Conservation (phyloP, 2,329 filamentous ascomycete species). For the Epichloe uncinata region DNA sequence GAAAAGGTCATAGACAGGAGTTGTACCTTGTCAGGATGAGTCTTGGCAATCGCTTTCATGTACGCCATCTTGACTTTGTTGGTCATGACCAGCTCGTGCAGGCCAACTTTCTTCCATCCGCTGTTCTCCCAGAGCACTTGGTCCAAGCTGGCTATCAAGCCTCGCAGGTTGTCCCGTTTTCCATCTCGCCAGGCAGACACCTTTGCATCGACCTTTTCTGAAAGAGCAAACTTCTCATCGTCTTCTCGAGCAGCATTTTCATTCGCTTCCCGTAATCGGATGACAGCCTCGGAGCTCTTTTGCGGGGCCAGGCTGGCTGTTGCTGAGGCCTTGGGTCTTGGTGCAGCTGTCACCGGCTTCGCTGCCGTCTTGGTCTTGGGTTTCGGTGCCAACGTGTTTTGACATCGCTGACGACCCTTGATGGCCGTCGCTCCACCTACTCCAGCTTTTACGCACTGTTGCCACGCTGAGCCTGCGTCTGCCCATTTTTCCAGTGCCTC, state of each 20-base stretch:
- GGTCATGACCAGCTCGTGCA: constrained; percentile 84
- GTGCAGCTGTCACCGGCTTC: constrained; percentile 29
- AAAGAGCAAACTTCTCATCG: constrained; percentile 82
- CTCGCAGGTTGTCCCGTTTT: constrained; percentile 84
- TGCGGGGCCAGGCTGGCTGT: constrained; percentile 26
- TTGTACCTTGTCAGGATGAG: constrained; percentile 93
- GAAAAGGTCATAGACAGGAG: too few species aligned
- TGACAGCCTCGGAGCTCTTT: constrained; percentile 63
- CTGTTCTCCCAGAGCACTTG: constrained; percentile 81
- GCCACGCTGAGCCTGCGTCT: constrained; percentile 73
- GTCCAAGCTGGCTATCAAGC: constrained; percentile 75
- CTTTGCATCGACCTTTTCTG: constrained; percentile 71
- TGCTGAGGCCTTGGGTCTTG: constrained; percentile 31
- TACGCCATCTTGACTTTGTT: constrained; percentile 96
- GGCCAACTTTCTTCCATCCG: constrained; percentile 92
- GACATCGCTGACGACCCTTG: constrained; percentile 77
- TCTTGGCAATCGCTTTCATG: constrained; percentile 98
- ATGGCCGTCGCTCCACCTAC: constrained; percentile 76
- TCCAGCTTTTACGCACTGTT: constrained; percentile 66
- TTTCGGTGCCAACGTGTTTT: constrained; percentile 68
- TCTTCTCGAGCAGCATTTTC: constrained; percentile 74
- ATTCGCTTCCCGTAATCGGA: constrained; percentile 70
- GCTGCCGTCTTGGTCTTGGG: constrained; percentile 29
- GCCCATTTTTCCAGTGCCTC: constrained; percentile 92
- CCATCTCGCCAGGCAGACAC: constrained; percentile 76